Base-by-base conservation (phyloP, 2,329 filamentous ascomycete species). In the Pseudogymnoascus sp. region DNA sequence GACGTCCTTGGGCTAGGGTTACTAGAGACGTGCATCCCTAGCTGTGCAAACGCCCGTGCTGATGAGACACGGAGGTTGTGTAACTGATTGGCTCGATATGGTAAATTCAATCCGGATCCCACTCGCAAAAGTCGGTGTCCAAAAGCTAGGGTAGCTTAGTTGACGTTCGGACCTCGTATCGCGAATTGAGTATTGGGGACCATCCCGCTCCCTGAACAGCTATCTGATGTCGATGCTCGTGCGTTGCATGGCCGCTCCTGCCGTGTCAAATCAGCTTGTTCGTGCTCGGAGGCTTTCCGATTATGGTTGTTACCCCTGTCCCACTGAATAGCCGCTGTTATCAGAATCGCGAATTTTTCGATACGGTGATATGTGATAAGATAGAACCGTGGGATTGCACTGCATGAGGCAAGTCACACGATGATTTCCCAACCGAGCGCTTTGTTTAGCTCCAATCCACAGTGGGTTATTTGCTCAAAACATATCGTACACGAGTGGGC, bases 401-500 rank as follows among this genome's bases (percentile, higher is more conserved):
- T 50, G 41, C 41, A 50, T 50, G 16, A 50, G n/a, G 14, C 41
- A 50, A 50, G 41, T 50, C 41, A 50, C 41, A 50, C 41, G 41
- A 30, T 50, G 41, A 4, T 6, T 16, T 50, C 22, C 22, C n/a
- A 50, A 50, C 22, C 22, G 41, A 28, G 22, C 22, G 41, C n/a
- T 16, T 50, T 50, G 41, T 50, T 50, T 50, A 50, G 41, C 22
- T 50, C 22, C 7, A 50, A 50, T 50, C 22, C 41, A 41, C 22
- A 28, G 41, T 9, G 22, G 41, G 7, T n/a, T 50, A 30, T 30
- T 6, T 50, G 41, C 41, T 50, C 41, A 47, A 47, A 50, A 28
- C 41, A 50, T 28, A 9, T 50, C 41, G 22, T 50, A 11, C 30
- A 22, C 22, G 22, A 16, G 22, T 5, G 3, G 22, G n/a, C 6